phyloP scores from a whole-genome alignment of 148 eudicot genomes.

The Simmondsia chinensis region DNA sequence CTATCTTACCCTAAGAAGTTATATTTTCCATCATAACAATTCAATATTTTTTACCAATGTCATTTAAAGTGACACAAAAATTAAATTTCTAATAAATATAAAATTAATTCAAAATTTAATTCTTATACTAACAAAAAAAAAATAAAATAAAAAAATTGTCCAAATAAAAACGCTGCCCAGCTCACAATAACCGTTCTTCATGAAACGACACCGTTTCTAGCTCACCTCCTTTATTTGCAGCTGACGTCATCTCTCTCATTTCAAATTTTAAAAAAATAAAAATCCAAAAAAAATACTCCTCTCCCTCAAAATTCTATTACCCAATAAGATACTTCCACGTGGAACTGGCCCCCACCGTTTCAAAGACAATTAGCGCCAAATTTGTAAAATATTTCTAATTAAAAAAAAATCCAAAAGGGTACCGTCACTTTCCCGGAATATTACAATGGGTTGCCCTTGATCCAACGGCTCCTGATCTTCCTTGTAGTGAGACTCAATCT shows the following conservation, averaged over 20 bases:
- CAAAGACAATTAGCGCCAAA: constrained; percentile 19
- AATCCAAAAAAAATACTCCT: not conserved
- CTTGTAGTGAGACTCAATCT: not conserved
- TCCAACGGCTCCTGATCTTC: constrained; percentile 4
- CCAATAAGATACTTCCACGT: constrained; percentile 8
- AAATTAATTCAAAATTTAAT: too few species aligned
- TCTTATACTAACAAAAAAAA: too few species aligned
- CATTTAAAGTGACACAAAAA: too few species aligned
- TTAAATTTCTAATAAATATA: too few species aligned
- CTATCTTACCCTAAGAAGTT: too few species aligned
- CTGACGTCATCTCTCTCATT: too few species aligned
- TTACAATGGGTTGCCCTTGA: not conserved
- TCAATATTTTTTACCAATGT: too few species aligned
- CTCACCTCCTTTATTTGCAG: not conserved
- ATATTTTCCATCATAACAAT: too few species aligned
- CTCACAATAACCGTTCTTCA: too few species aligned
- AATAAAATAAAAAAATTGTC: too few species aligned
- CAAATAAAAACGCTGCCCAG: too few species aligned
- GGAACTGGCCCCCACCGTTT: not conserved
- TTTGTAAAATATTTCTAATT: not conserved
- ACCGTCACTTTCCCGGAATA: constrained; percentile 23
- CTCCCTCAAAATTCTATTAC: not conserved
- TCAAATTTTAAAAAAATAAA: not conserved
- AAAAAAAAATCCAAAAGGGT: not conserved
- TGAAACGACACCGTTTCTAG: constrained; percentile 11